Percentiles rank a stretch among this genome's conserved stretches.
phyloP scores from a whole-genome alignment of 2,329 filamentous ascomycete genomes.

The Beauveria sp. region DNA sequence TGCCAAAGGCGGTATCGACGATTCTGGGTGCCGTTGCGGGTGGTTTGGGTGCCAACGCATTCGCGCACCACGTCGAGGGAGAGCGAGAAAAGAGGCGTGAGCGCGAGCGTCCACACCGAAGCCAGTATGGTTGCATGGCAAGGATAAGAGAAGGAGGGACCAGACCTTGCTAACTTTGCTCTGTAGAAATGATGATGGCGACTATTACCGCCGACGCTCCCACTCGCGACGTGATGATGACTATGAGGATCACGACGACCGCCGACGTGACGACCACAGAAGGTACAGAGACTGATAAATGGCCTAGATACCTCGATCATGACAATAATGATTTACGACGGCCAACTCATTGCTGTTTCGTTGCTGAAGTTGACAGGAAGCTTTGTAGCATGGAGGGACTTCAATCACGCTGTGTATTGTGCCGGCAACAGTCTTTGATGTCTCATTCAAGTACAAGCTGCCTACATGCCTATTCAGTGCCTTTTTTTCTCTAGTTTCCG shows the following conservation, averaged over 20 bases:
- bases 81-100: constrained; percentile 25
- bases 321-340: neutral
- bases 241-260: constrained; percentile 13
- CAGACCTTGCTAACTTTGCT: neutral
- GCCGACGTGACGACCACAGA: constrained; percentile 6
- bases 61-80: constrained; percentile 37
- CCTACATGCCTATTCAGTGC: neutral
- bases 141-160: neutral
- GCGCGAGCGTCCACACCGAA: constrained; percentile 19
- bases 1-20: constrained; percentile 36
- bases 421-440: neutral
- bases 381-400: neutral
- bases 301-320: constrained; percentile 13
- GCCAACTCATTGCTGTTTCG: neutral
- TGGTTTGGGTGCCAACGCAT: constrained; percentile 45
- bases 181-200: neutral
- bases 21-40: constrained; percentile 48
- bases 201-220: neutral
- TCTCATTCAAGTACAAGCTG: neutral
- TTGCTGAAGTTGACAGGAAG: neutral
- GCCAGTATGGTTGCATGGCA: neutral
- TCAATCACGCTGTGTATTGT: neutral
- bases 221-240: constrained; percentile 5
- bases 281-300: constrained; percentile 10
- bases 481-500: neutral